Percentiles rank a stretch among this genome's conserved stretches.
phyloP scores from a whole-genome alignment of 73 alveolate genomes.

The Blepharisma japonicum region DNA sequence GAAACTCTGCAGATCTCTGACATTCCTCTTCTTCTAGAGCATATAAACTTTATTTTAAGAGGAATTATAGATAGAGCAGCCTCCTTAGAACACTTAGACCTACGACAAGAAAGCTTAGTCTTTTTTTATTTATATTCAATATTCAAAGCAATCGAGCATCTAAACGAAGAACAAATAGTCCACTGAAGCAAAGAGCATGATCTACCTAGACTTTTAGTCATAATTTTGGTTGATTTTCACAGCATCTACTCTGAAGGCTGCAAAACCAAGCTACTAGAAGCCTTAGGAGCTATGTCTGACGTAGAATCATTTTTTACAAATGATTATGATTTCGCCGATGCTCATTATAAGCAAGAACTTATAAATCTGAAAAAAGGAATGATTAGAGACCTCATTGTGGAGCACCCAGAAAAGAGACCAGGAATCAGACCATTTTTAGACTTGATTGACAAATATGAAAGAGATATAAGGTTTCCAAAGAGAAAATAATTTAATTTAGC shows the following conservation, averaged over 20 bases:
- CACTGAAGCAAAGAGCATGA: not conserved
- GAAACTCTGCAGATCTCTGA: slow-evolving; percentile 15
- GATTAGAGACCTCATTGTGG: slow-evolving; percentile 6
- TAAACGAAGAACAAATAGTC: not conserved
- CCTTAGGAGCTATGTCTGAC: slow-evolving; percentile 13
- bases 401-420: slow-evolving; percentile 25
- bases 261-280: not conserved
- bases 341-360: not conserved
- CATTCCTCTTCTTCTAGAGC: not conserved
- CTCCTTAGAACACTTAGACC: not conserved
- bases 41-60: not conserved
- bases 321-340: not conserved
- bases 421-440: not conserved
- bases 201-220: not conserved
- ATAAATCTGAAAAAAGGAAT: not conserved
- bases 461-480: slow-evolving; percentile 19
- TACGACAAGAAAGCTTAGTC: slow-evolving; percentile 22
- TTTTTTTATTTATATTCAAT: not conserved
- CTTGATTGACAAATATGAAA: slow-evolving; percentile 6
- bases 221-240: not conserved
- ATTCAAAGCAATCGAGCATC: not conserved
- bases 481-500: not conserved
- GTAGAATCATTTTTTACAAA: not conserved
- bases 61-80: not conserved
- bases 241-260: not conserved